phyloP scores from a whole-genome alignment of 2,329 filamentous ascomycete species.

The Balansia obtecta region DNA sequence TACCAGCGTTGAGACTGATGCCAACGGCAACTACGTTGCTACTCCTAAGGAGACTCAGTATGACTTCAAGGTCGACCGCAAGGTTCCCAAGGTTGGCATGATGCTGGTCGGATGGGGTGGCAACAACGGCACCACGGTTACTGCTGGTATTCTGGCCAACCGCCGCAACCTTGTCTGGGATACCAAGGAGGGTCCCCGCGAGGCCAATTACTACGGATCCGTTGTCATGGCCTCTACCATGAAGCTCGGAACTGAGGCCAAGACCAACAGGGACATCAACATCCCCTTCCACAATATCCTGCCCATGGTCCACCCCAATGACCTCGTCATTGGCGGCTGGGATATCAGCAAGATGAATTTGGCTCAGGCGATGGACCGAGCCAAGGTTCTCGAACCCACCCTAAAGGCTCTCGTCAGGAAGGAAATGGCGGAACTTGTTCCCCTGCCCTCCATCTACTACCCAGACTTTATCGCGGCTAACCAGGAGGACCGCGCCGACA shows the following conservation, averaged over 20 bases:
- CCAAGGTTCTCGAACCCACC: slow-evolving; percentile 87
- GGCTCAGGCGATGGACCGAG: slow-evolving; percentile 87
- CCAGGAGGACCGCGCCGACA: slow-evolving; percentile 93
- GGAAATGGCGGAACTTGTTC: slow-evolving; percentile 81
- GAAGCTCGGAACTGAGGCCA: slow-evolving; percentile 82
- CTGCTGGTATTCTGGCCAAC: slow-evolving; percentile 94
- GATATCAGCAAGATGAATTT: slow-evolving; percentile 90
- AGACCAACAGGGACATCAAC: slow-evolving; percentile 82
- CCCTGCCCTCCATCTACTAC: slow-evolving; percentile 93
- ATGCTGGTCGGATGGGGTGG: slow-evolving; percentile 98
- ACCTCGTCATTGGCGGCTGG: slow-evolving; percentile 91
- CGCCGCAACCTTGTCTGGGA: slow-evolving; percentile 79
- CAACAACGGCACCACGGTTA: slow-evolving; percentile 96
- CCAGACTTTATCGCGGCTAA: slow-evolving; percentile 99
- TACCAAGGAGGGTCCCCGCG: slow-evolving; percentile 74
- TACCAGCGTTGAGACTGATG: slow-evolving; percentile 62
- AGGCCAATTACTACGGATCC: slow-evolving; percentile 96
- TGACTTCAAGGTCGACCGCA: slow-evolving; percentile 95
- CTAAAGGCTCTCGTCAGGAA: slow-evolving; percentile 84
- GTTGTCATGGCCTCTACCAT: slow-evolving; percentile 94
- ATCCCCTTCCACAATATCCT: slow-evolving; percentile 90
- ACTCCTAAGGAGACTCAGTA: slow-evolving; percentile 82
- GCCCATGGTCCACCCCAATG: slow-evolving; percentile 95
- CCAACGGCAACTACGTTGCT: slow-evolving; percentile 67
- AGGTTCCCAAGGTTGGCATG: slow-evolving; percentile 83